Evolutionary conservation across 140 eudicot genomes (phyloP), one percentile per base, ranked within the genome.

Genomic region (Stevia rebaudiana): DNA sequence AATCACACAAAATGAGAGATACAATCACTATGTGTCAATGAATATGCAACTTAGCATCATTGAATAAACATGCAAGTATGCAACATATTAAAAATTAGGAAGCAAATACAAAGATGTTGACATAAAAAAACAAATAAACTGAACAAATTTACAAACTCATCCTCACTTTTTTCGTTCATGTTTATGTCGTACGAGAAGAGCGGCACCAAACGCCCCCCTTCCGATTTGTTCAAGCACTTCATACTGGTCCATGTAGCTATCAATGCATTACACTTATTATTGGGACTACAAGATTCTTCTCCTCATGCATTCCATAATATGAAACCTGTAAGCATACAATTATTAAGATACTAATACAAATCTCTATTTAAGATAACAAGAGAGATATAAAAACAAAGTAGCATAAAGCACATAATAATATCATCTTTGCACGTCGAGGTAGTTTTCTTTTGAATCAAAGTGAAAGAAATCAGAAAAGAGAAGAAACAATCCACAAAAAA

Each of bases 181-280:
- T 75, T 86, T 92, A 73, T 92, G 99, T 76, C 95, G 80, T 73
- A 92, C 99, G 23, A 92, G 91, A 67, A 81, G 80, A 63, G 99
- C 99, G n/a, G 99, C 79, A 47, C 95, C 99, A 76, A 92, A 92
- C 15, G 99, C 86, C 25, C 99, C 99, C 77, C 76, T 88, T 43
- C 99, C 99, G 54, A 92, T 88, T 77, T 92, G 99, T 78, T 88
- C 99, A 59, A 92, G 80, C 63, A 92, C 75, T 73, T 92, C 99
- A 51, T 92, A 92, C 72, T 85, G 88, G 68, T 92, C 99, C 99
- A 88, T 92, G 60, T 63, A 59, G 67, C 71, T 66, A 73, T 6
- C 39, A 31, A 39, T 39, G 46, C 73, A 74, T 71, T 46, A 33
- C 83, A 40, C 66, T 75, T 39, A 65, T 75, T 39, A 65, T 37